Evolutionary conservation across 257 asterid genomes (phyloP), one percentile per base, ranked within the genome.

Genomic region (Nicotiana attenuata): DNA sequence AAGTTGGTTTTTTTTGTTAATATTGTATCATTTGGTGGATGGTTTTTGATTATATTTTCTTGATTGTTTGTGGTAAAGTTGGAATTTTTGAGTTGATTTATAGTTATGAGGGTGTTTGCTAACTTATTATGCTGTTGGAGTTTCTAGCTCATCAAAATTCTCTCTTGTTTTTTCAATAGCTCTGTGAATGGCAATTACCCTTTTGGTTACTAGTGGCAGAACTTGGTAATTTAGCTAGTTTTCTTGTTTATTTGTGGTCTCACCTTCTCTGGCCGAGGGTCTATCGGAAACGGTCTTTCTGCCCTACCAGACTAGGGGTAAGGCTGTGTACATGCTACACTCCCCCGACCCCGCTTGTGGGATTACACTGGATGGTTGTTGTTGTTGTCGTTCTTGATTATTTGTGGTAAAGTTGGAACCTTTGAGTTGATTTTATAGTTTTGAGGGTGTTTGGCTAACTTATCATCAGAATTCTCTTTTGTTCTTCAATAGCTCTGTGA

Each of bases 371-470:
- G 33, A 31, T 3, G 33, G 33, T 31, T 31, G 33, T 31, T 31
- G 33, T 31, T 28, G 31, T 28, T 31, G 5, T 29, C 2, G 31
- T 31, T 66, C 20, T 31, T 11, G 52, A 19, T 20, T 76, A 16
- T 47, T 76, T 52, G 64, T 55, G 76, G 76, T 67, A 67, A 67
- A 29, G 76, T 33, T 66, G 53, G 81, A 61, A 38, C 50, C 35
- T 53, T 69, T 78, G 59, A 60, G 73, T 31, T 59, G 0, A 29
- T 15, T 31, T 31, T 3, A 4, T 31, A 4, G 35, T 4, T 31
- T 5, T 6, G 41, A 5, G 41, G 41, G 9, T 35, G 8, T 5
- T 29, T 7, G 55, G 22, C 16, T 15, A 2, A 38, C 60, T 35
- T 35, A 35, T 26, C 61, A 55, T 55, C 22, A 55, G 10, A 55